These are phyloP conservation scores for Cenchrus americanus DNA, from an alignment of 176 grass and related monocot genomes.

Conservation along the genomic window DNA sequence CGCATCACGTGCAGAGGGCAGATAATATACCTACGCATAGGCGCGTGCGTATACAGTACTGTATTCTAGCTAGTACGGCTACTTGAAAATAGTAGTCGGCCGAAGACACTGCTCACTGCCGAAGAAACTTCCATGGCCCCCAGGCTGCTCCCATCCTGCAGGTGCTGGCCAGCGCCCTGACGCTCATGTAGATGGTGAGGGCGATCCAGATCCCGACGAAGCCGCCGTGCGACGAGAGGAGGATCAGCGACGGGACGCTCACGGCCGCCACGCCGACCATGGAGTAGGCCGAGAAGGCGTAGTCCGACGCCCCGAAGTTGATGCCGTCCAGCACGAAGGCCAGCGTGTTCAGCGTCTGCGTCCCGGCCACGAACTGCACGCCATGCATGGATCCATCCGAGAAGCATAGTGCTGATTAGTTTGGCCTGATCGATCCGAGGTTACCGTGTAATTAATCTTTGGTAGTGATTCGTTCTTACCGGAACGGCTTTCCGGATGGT, in stretches of 20 bases:
- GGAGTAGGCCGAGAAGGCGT: constrained; percentile 67
- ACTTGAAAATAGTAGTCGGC: not conserved
- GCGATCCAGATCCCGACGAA: constrained; percentile 75
- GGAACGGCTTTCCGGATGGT: constrained; percentile 76
- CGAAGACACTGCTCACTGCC: constrained; percentile 2
- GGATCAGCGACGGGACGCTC: constrained; percentile 61
- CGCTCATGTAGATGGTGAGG: constrained; percentile 65
- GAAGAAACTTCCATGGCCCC: constrained; percentile 59
- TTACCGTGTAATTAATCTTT: not conserved
- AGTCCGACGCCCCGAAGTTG: constrained; percentile 82
- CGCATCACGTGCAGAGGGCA: not conserved
- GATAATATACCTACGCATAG: not conserved
- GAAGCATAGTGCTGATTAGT: not conserved
- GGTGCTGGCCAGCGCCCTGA: constrained; percentile 58
- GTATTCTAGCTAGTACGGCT: not conserved
- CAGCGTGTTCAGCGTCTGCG: constrained; percentile 71
- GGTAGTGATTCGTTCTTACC: not conserved
- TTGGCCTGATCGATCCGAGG: not conserved
- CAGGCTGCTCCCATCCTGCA: constrained; percentile 57
- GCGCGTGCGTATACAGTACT: not conserved
- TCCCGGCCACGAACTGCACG: constrained; percentile 65
- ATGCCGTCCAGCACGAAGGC: constrained; percentile 79
- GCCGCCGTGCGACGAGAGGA: constrained; percentile 52
- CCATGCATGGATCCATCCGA: not conserved
- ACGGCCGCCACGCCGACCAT: constrained; percentile 66